phyloP scores from a whole-genome alignment of 495 filamentous ascomycete genomes.

The Aspergillus sclerotiicarbonarius region DNA sequence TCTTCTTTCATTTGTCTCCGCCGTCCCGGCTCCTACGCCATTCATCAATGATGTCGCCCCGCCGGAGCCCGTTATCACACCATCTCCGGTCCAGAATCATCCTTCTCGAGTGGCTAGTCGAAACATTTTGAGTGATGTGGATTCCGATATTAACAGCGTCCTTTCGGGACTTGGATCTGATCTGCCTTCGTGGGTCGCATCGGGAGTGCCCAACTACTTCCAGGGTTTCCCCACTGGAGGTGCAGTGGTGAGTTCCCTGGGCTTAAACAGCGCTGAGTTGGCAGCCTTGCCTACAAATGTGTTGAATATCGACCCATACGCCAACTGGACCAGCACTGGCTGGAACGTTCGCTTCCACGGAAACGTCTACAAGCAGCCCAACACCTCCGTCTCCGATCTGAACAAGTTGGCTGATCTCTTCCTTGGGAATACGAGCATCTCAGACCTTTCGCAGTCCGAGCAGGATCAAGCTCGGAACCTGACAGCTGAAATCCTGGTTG shows the following conservation, averaged over 20 bases:
- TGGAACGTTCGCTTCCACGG: slow-evolving; percentile 3
- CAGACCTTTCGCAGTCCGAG: neutral
- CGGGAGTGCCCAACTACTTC: slow-evolving; percentile 1
- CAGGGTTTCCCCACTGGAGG: neutral
- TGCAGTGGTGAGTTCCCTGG: neutral
- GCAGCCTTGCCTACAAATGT: neutral
- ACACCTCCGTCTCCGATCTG: slow-evolving; percentile 5
- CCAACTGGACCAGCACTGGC: neutral
- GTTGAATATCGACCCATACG: neutral
- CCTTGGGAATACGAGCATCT: neutral
- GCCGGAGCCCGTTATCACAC: neutral
- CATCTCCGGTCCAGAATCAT: neutral
- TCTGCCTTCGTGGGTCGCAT: slow-evolving; percentile 1
- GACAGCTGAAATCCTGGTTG: neutral
- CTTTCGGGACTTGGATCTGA: neutral
- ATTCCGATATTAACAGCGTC: neutral
- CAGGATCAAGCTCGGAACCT: neutral
- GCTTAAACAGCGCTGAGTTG: neutral
- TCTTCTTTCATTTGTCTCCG: neutral
- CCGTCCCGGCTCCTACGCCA: neutral
- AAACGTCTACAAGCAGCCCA: slow-evolving; percentile 1
- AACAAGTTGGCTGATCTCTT: neutral
- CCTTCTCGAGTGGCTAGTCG: neutral
- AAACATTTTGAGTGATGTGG: neutral
- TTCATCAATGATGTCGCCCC: neutral